Percentiles rank a stretch among this genome's conserved stretches.
phyloP scores from a whole-genome alignment of 129 eudicot species.

The Flaveria sonorensis region DNA sequence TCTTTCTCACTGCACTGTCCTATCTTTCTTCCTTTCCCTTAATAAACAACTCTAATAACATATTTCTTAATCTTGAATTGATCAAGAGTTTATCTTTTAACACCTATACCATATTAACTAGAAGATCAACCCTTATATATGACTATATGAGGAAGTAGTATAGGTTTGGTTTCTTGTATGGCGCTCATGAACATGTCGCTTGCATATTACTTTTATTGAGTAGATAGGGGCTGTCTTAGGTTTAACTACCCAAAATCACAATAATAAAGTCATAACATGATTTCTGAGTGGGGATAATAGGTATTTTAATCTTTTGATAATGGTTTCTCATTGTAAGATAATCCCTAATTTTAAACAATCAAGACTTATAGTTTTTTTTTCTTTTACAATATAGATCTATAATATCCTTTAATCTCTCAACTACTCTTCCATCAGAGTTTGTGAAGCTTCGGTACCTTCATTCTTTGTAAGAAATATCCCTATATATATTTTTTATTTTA shows the following conservation, averaged over 20 bases:
- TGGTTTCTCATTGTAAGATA: background rate
- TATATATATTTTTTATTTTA: background rate
- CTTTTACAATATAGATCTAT: conserved; percentile 48
- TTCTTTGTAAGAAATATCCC: conserved; percentile 49
- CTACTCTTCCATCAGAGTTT: conserved; percentile 60
- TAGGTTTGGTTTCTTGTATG: background rate
- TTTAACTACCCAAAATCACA: background rate
- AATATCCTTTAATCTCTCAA: conserved; percentile 57
- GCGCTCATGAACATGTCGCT: background rate
- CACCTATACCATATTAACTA: background rate
- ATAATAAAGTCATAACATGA: background rate
- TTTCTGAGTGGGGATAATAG: background rate
- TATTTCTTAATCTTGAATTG: too few relatives aligned
- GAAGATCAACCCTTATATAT: background rate
- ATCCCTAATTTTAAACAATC: background rate
- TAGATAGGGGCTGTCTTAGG: background rate
- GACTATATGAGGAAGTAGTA: background rate
- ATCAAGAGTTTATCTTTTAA: too few relatives aligned
- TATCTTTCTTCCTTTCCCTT: too few relatives aligned
- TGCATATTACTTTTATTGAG: background rate
- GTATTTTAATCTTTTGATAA: background rate
- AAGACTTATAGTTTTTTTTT: background rate
- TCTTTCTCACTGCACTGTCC: too few relatives aligned
- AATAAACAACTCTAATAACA: too few relatives aligned
- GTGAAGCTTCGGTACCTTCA: conserved; percentile 60